Evolutionary conservation across 805 yeast species (phyloP).

Genomic region (Metschnikowia reukaufii): DNA sequence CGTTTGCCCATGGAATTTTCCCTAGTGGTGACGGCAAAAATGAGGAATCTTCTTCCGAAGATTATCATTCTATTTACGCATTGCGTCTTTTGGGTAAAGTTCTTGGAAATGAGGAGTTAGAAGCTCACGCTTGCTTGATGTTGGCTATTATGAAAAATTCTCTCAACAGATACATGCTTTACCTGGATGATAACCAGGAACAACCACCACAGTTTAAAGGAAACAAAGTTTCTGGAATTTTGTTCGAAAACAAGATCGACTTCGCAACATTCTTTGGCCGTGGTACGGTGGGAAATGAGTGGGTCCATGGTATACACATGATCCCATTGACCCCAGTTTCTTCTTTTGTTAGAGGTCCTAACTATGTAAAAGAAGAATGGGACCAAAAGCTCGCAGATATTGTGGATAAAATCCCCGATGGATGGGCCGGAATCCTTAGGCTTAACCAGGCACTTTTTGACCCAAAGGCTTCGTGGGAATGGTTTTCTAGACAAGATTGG

Average conservation of each 20-base stretch:
- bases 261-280: conserved; percentile 75
- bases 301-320: conserved; percentile 78
- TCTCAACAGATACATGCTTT: conserved; percentile 56
- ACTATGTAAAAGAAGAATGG: conserved; percentile 67
- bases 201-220: conserved; percentile 56
- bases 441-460: conserved; percentile 74
- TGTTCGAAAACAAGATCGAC: conserved; percentile 71
- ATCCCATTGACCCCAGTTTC: conserved; percentile 71
- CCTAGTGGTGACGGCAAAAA: conserved; percentile 75
- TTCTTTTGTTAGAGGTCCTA: conserved; percentile 53
- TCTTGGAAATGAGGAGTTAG: conserved; percentile 52
- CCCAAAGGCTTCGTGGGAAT: conserved; percentile 50
- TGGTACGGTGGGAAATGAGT: conserved; percentile 55
- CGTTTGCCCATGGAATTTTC: conserved; percentile 75
- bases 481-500: conserved; percentile 53
- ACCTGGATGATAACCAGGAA: conserved; percentile 50
- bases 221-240: conserved; percentile 71
- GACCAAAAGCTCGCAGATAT: conserved; percentile 46
- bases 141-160: conserved; percentile 57
- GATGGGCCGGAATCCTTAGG: conserved; percentile 74
- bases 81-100: conserved; percentile 65
- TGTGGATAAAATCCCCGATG: conserved; percentile 53
- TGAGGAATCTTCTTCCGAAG: conserved; percentile 74
- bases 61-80: conserved; percentile 69
- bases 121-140: conserved; percentile 56